Percentiles rank a stretch among this genome's conserved stretches.
Conservation (phyloP, 331 rosid species). For the Saraca asoca region DNA sequence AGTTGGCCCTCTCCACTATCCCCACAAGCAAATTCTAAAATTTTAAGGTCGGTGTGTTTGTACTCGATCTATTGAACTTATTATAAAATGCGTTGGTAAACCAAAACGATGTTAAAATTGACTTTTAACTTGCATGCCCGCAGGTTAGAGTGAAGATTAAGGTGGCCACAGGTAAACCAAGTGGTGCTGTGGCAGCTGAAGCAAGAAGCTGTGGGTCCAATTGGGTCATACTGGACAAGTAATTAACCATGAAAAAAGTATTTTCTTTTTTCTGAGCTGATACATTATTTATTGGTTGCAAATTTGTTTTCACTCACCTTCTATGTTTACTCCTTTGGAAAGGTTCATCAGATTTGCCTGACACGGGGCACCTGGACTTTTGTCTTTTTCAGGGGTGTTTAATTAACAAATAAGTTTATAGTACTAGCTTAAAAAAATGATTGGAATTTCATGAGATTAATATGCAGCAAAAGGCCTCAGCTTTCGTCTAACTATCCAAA, state of each 20-base stretch:
- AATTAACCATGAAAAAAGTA: conserved; percentile 71
- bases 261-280: conserved; percentile 65
- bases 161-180: conserved; percentile 74
- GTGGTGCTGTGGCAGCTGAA: conserved; percentile 87
- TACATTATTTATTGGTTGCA: conserved; percentile 33
- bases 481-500: not conserved
- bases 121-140: conserved; percentile 20
- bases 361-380: not conserved
- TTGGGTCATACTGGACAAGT: conserved; percentile 99
- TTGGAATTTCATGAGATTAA: not conserved
- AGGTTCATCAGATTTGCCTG: not conserved
- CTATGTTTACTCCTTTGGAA: not conserved
- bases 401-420: conserved; percentile 4
- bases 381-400: not conserved
- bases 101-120: conserved; percentile 2
- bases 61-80: no score
- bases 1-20: no score
- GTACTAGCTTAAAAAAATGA: conserved; percentile 14
- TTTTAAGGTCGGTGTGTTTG: no score
- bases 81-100: not conserved
- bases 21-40: no score
- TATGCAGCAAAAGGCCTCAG: not conserved
- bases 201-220: conserved; percentile 81
- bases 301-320: conserved; percentile 21
- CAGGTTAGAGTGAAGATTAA: conserved; percentile 90